Evolutionary conservation across 208 protist species (phyloP), one percentile per base, ranked within the genome.

Genomic region (Porcisia hertigi): DNA sequence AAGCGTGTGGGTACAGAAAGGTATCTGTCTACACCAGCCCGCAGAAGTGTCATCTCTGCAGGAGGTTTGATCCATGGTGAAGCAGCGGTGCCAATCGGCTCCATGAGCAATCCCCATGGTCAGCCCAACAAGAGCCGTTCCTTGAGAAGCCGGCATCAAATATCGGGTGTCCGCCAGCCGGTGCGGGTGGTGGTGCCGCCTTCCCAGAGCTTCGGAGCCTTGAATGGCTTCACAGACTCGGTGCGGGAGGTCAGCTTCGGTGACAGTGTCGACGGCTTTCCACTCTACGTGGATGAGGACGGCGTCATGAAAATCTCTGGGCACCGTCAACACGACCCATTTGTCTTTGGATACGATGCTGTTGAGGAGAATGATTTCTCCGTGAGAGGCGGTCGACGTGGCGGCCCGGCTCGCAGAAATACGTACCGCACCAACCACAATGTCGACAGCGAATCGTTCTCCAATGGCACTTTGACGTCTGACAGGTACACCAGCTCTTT

Each of bases 221-320:
- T 39, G 9, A 36, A 49, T 52, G 63, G 25, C 30, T 43, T 67
- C 41, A 67, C 25, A 36, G 41, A n/a, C 6, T 3, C 41, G 20
- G 23, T 39, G 7, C 63, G 63, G 25, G 63, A 67, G 7, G 67
- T 54, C 55, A 67, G 62, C 53, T 71, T 82, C 34, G 66, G 47
- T 20, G 78, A 82, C 67, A 82, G 78, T 57, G 25, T 78, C 30
- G 73, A 82, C 49, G 73, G 72, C 43, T 78, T 82, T 39, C 75
- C 71, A 34, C 45, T 82, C 2, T 82, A 75, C n/a, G 78, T 82
- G n/a, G 78, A 55, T 30, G 78, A 82, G 2, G 78, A 82, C 53
- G 78, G 78, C 16, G 78, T 74, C 67, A 82, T 82, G 73, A 74
- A 72, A 52, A 71, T 78, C 67, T 62, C 57, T 23, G 34, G 62